Evolutionary conservation across 2,329 filamentous ascomycete genomes (phyloP).

Genomic region (Hypoxylon sp.): DNA sequence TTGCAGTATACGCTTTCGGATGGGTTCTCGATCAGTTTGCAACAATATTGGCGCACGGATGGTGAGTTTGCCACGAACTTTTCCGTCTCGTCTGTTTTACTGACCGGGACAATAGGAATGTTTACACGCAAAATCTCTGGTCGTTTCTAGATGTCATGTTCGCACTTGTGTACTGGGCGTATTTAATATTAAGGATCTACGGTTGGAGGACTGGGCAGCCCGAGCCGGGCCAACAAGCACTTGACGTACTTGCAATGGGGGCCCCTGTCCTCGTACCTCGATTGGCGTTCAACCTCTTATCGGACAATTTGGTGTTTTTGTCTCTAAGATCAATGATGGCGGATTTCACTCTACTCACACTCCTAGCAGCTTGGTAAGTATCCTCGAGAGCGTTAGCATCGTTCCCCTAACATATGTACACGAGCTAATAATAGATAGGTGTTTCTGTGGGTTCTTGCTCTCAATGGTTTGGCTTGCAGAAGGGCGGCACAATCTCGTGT

Average conservation of each 20-base stretch:
- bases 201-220: conserved; percentile 68
- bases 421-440: conserved; percentile 57
- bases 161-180: conserved; percentile 77
- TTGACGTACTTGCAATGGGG: conserved; percentile 84
- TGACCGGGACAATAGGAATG: conserved; percentile 67
- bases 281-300: conserved; percentile 85
- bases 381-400: not conserved
- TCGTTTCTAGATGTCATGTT: conserved; percentile 88
- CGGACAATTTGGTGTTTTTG: conserved; percentile 87
- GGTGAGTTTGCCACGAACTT: conserved; percentile 58
- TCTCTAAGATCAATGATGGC: conserved; percentile 87
- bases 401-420: not conserved
- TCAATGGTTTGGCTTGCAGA: conserved; percentile 84
- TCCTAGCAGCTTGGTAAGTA: conserved; percentile 76
- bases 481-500: conserved; percentile 71
- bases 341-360: conserved; percentile 83
- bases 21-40: conserved; percentile 86
- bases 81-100: conserved; percentile 2
- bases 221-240: conserved; percentile 73
- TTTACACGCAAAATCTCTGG: conserved; percentile 91
- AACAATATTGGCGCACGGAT: conserved; percentile 81
- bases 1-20: conserved; percentile 80
- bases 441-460: conserved; percentile 85
- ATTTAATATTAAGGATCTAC: conserved; percentile 77
- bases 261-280: conserved; percentile 84